Evolutionary conservation across 1,284 basidiomycete species (phyloP).

Genomic region (Malassezia cuniculi): DNA sequence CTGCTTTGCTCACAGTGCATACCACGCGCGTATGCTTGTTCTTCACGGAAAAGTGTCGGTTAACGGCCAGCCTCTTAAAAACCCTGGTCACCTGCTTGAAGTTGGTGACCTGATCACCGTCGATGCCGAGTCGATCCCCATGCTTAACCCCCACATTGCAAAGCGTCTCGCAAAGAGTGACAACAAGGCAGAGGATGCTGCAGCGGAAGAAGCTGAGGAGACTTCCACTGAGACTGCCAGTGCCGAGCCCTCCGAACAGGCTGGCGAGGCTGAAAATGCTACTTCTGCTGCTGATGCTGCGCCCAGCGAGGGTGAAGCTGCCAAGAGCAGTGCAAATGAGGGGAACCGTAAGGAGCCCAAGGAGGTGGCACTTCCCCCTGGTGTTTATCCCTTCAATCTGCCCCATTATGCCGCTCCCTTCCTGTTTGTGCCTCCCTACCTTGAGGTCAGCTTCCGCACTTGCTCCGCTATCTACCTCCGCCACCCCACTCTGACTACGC

Average conservation of each 20-base stretch:
- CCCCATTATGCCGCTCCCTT: slow-evolving; percentile 78
- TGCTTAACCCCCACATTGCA: slow-evolving; percentile 46
- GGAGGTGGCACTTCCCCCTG: slow-evolving; percentile 22
- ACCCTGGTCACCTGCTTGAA: slow-evolving; percentile 77
- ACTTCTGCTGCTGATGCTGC: not conserved
- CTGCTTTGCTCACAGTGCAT: slow-evolving; percentile 80
- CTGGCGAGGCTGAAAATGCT: slow-evolving; percentile 5
- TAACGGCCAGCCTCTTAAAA: slow-evolving; percentile 69
- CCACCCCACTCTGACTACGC: slow-evolving; percentile 81
- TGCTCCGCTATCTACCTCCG: slow-evolving; percentile 89
- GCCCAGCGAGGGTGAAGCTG: not conserved
- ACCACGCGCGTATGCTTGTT: slow-evolving; percentile 73
- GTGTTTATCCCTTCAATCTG: slow-evolving; percentile 56
- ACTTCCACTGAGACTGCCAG: not conserved
- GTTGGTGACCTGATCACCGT: slow-evolving; percentile 90
- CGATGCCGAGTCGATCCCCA: slow-evolving; percentile 65
- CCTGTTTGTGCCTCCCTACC: slow-evolving; percentile 88
- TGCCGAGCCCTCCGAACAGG: not conserved
- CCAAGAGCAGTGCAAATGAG: slow-evolving; percentile 9
- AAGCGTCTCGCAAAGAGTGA: slow-evolving; percentile 6
- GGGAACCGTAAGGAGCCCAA: slow-evolving; percentile 8
- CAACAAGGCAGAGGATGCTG: not conserved
- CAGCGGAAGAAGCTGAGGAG: not conserved
- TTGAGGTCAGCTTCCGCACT: slow-evolving; percentile 76
- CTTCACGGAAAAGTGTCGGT: slow-evolving; percentile 75